A percentile compares a stretch with the other conserved stretches of the same genome.
These are phyloP conservation scores for Paramecium pentaurelia DNA, from an alignment of 73 alveolate species.

Conservation along the genomic window DNA sequence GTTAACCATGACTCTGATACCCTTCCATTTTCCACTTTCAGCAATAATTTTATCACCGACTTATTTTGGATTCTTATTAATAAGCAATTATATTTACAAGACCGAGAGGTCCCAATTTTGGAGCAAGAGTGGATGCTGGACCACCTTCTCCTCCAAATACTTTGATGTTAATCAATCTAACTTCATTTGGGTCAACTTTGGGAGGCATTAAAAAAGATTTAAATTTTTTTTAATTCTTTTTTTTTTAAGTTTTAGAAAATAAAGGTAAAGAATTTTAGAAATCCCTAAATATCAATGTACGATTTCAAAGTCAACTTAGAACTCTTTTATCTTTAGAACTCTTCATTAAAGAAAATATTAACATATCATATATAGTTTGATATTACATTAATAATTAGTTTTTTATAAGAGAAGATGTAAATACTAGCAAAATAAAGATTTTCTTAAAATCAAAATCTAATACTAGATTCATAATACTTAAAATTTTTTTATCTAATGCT, in stretches of 20 bases:
- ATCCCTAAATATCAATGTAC: background rate
- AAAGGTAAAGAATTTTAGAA: background rate
- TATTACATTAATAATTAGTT: too few relatives aligned
- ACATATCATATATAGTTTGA: too few relatives aligned
- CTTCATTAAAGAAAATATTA: background rate
- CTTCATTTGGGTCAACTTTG: constrained; percentile 65
- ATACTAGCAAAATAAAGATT: too few relatives aligned
- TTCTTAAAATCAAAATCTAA: too few relatives aligned
- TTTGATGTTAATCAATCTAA: constrained; percentile 61
- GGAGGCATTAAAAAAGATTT: constrained; percentile 65
- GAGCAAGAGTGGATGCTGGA: constrained; percentile 69
- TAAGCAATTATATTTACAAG: background rate
- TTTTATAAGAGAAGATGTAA: too few relatives aligned
- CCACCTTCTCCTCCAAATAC: constrained; percentile 70
- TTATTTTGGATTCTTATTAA: constrained; percentile 62
- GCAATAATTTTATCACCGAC: constrained; percentile 69
- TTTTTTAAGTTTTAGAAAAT: background rate
- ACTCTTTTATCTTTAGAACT: background rate
- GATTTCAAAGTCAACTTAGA: background rate
- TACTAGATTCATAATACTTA: too few relatives aligned
- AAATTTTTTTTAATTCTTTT: constrained; percentile 47
- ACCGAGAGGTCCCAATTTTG: constrained; percentile 73
- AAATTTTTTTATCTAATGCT: too few relatives aligned
- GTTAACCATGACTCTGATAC: constrained; percentile 68
- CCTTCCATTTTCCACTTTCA: constrained; percentile 67